phyloP scores from a whole-genome alignment of 768 basidiomycete genomes.

The Naganishia onofrii region DNA sequence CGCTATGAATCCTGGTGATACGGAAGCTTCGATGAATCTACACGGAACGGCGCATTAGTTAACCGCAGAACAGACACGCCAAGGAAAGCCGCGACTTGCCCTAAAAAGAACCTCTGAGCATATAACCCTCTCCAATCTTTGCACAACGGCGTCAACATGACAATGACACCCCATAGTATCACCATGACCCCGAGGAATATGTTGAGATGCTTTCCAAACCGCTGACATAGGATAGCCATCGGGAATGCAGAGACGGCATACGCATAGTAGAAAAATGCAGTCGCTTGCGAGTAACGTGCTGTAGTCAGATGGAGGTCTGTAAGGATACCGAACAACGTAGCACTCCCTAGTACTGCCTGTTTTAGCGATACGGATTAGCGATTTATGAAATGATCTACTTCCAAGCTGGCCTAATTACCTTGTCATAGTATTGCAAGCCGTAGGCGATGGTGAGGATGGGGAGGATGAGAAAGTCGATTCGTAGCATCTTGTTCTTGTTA shows the following conservation, averaged over 20 bases:
- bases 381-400: too few species aligned
- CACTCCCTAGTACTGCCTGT: slow-evolving; percentile 46
- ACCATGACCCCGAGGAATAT: slow-evolving; percentile 23
- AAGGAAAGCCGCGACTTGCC: slow-evolving; percentile 25
- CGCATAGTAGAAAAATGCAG: slow-evolving; percentile 52
- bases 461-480: slow-evolving; percentile 40
- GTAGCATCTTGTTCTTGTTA: background rate
- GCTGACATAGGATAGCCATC: slow-evolving; percentile 38
- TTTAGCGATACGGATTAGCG: too few species aligned
- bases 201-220: slow-evolving; percentile 2
- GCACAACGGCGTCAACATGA: slow-evolving; percentile 44
- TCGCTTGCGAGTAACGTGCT: slow-evolving; percentile 47
- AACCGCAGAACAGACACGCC: background rate
- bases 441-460: slow-evolving; percentile 49
- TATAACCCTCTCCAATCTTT: slow-evolving; percentile 42
- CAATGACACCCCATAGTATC: slow-evolving; percentile 46
- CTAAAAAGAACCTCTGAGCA: slow-evolving; percentile 49
- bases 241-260: slow-evolving; percentile 49
- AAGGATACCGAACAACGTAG: slow-evolving; percentile 49
- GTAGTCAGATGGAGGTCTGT: slow-evolving; percentile 44
- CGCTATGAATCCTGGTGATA: slow-evolving; percentile 53
- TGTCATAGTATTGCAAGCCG: slow-evolving; percentile 50
- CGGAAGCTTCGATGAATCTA: slow-evolving; percentile 34
- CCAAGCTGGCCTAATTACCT: slow-evolving; percentile 11
- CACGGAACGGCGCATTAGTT: too few species aligned